Percentiles rank a stretch among this genome's conserved stretches.
Evolutionary conservation across 495 filamentous ascomycete species (phyloP).

Genomic region (Penicillium angulare): DNA sequence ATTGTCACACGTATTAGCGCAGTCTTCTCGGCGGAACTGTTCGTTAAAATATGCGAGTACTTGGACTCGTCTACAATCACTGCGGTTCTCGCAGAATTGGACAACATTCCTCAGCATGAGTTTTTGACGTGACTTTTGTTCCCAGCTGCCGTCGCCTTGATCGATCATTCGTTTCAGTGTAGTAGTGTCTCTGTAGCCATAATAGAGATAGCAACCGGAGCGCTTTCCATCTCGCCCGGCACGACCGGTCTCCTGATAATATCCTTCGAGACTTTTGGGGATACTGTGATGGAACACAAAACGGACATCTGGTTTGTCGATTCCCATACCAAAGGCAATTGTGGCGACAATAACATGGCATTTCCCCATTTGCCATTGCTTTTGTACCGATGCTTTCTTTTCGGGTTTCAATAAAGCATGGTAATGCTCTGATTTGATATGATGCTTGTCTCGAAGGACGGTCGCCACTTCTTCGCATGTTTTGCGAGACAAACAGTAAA

Average conservation of each 20-base stretch:
- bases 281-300: slow-evolving; percentile 91
- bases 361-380: slow-evolving; percentile 74
- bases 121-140: slow-evolving; percentile 79
- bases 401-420: slow-evolving; percentile 72
- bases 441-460: slow-evolving; percentile 56
- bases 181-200: slow-evolving; percentile 69
- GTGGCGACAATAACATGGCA: slow-evolving; percentile 95
- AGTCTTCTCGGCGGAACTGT: slow-evolving; percentile 66
- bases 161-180: slow-evolving; percentile 72
- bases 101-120: slow-evolving; percentile 82
- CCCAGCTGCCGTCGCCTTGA: slow-evolving; percentile 64
- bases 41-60: slow-evolving; percentile 93
- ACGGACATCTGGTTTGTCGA: slow-evolving; percentile 93
- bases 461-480: slow-evolving; percentile 77
- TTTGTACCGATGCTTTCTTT: slow-evolving; percentile 67
- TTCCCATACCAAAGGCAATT: slow-evolving; percentile 98
- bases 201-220: slow-evolving; percentile 90
- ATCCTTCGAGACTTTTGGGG: slow-evolving; percentile 95
- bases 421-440: slow-evolving; percentile 77
- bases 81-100: slow-evolving; percentile 82
- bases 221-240: slow-evolving; percentile 86
- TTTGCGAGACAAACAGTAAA: slow-evolving; percentile 87
- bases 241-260: slow-evolving; percentile 96
- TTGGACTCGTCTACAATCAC: slow-evolving; percentile 82
- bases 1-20: slow-evolving; percentile 78